Percentiles rank a stretch among this genome's conserved stretches.
These are phyloP conservation scores for Boletus tomentosulus DNA, from an alignment of 768 basidiomycete species.

Conservation along the genomic window DNA sequence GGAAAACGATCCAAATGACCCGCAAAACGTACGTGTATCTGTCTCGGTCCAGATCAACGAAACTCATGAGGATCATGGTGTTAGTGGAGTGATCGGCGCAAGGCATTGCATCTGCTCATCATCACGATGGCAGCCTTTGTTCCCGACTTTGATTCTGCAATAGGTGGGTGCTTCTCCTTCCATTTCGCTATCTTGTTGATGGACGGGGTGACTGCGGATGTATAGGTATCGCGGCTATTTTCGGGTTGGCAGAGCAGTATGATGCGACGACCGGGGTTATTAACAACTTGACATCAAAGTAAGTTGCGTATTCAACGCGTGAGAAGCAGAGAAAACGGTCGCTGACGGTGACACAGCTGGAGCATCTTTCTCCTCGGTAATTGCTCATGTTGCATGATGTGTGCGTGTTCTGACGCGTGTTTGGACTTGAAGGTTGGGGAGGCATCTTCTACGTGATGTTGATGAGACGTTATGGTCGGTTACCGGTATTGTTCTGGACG, in stretches of 20 bases:
- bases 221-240: conserved; percentile 47
- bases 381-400: background rate
- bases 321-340: background rate
- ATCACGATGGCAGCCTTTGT: conserved; percentile 50
- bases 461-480: conserved; percentile 27
- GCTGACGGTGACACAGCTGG: conserved; percentile 30
- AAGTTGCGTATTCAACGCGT: background rate
- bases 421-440: conserved; percentile 23
- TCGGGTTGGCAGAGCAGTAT: conserved; percentile 42
- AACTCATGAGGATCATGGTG: background rate
- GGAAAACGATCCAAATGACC: conserved; percentile 44
- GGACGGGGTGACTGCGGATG: background rate
- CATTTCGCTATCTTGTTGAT: background rate
- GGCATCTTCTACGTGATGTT: conserved; percentile 29
- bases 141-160: conserved; percentile 52
- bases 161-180: conserved; percentile 31
- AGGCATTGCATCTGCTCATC: conserved; percentile 44
- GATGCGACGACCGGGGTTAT: conserved; percentile 44
- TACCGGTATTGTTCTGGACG: conserved; percentile 31
- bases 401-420: conserved; percentile 3
- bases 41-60: background rate
- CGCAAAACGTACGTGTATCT: conserved; percentile 43
- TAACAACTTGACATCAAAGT: conserved; percentile 48
- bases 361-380: conserved; percentile 46
- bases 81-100: conserved; percentile 44